A percentile compares a stretch with the other conserved stretches of the same genome.
These are phyloP conservation scores for Fusarium sp. DNA, from an alignment of 2,329 filamentous ascomycete species.

Conservation along the genomic window DNA sequence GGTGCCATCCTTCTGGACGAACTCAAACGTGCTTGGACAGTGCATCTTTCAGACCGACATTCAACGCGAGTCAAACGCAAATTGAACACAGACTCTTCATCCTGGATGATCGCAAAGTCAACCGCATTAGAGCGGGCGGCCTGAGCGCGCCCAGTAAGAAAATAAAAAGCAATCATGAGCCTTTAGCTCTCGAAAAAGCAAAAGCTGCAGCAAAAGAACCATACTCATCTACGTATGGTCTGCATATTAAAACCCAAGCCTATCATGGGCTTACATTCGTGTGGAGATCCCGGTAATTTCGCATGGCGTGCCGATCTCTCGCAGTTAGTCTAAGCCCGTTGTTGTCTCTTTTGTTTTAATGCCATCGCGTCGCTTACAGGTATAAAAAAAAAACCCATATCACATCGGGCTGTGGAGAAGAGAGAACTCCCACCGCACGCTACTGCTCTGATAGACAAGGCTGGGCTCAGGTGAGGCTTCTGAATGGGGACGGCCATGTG, in stretches of 20 bases:
- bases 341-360: conserved; percentile 32
- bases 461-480: conserved; percentile 40
- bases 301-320: conserved; percentile 32
- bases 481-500: conserved; percentile 27
- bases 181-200: conserved; percentile 34
- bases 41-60: conserved; percentile 21
- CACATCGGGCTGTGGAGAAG: conserved; percentile 12
- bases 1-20: background rate
- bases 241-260: conserved; percentile 21
- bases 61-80: conserved; percentile 23
- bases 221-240: conserved; percentile 26
- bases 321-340: conserved; percentile 29
- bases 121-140: conserved; percentile 10
- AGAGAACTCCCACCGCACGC: conserved; percentile 39
- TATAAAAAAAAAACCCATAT: background rate
- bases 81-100: background rate
- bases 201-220: conserved; percentile 33
- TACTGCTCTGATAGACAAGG: conserved; percentile 29
- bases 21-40: background rate
- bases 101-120: background rate
- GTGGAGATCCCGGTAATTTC: conserved; percentile 35
- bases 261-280: conserved; percentile 23
- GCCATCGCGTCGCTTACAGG: conserved; percentile 2
- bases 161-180: conserved; percentile 30
- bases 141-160: conserved; percentile 26